Evolutionary conservation across 2,329 filamentous ascomycete species (phyloP), one percentile per base, ranked within the genome.

Genomic region (Diatrype stigma): DNA sequence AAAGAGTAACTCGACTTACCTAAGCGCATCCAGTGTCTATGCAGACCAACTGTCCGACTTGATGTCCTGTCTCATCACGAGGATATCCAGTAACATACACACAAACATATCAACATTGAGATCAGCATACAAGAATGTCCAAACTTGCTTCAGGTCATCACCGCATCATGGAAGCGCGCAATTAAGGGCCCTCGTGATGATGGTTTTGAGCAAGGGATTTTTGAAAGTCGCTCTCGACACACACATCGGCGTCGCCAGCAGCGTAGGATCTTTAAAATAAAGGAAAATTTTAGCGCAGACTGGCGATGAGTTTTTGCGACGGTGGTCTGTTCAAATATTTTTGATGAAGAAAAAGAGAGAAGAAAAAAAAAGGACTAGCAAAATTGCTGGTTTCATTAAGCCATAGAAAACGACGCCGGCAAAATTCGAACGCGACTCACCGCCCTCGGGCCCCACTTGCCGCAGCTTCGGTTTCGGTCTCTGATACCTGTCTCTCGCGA

Each of bases 131-230:
- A 48, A 49, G 56, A 62, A 76, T 82, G 80, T 83, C 73, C 73
- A 67, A 56, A 73, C 75, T 81, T 82, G 79, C 75, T 74, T 82
- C 77, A 83, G 81, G 81, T 84, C 80, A 84, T 84, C 81, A 81
- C 62, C 81, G 78, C 75, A 80, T 84, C 81, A 82, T 84, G 81
- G 65, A 74, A 78, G 79, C 79, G 71, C 78, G 67, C 78, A 67
- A 51, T 63, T 69, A 77, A 78, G 78, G 80, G 80, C 80, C 79
- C 81, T 84, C 81, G 78, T 82, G 80, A 82, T 76, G 71, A 84
- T 83, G 81, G 81, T 84, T 84, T 84, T 84, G 77, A 74, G 73
- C 78, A 82, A 81, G 73, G 78, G 78, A 75, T 68, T 62, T 58
- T 58, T 66, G 56, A 60, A 68, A 68, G 69, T 79, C 73, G 59